Base-by-base conservation (phyloP, 257 asterid genomes). In the Eustoma russellianum region DNA sequence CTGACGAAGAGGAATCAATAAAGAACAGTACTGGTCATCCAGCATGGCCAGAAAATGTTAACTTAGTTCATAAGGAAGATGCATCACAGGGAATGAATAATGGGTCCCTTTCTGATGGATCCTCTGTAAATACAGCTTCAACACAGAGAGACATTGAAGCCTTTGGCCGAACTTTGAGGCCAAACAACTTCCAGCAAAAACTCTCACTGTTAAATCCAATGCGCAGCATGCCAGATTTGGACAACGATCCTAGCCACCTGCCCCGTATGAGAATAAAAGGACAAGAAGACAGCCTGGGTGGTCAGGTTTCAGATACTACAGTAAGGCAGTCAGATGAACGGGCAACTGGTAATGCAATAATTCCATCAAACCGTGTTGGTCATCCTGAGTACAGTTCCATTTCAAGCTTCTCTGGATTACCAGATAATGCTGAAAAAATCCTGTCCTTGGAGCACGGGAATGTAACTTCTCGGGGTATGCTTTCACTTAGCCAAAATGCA, bases 151-250 rank as follows among this genome's bases (percentile, higher is more conserved):
- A 88, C 60, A 72, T 82, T 61, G 93, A 86, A 78, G 91, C 87
- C 56, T 83, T 90, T 65, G 96, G 98, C 52, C 83, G 82, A 62
- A 76, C 85, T 46, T 65, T 90, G 77, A 78, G 78, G 66, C 93
- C 94, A 41, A 80, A 55, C 17, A 40, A 55, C 40, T 19, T 80
- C 46, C 77, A 83, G 68, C 78, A 68, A 70, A 77, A 78, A 51
- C 67, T 60, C 55, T 66, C 83, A 41, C 65, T 75, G 33, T 72
- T 69, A 53, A 83, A 83, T 70, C 96, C 82, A 70, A 62, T 79
- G 76, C 75, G 52, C 60, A 74, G 65, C 50, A 61, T 60, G 64
- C 71, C 67, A 67, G 78, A 72, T 61, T 70, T 69, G 16, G 88
- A 80, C 47, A 53, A 52, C 19, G 91, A 83, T 76, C 82, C 83